Base-by-base conservation (phyloP, 192 early-diverging fungal species). In the Rhizophlyctis rosea region DNA sequence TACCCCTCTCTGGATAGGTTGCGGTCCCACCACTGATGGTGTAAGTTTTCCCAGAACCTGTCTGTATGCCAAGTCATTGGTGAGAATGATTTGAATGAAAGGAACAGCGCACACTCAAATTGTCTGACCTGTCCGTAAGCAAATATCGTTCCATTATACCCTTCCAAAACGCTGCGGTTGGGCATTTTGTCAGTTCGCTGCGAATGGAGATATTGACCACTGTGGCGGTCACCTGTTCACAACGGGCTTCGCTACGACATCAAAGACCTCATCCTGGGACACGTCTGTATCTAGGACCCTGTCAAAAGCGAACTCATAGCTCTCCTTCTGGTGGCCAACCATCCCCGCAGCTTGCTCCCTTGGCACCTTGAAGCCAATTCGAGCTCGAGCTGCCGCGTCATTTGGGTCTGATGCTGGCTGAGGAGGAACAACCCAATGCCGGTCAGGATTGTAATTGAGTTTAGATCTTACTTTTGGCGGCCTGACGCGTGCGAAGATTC, bases 1-100 rank as follows among this genome's bases (percentile, higher is more conserved):
- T 47, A 29, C 84, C 84, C 28, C 84, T 62, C 58, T 86, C 84
- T 16, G 74, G 62, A 63, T 86, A 86, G 36, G 73, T 62, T 58
- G 81, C 82, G 2, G 84, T 78, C 4, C 84, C 84, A 14, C 84
- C 84, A 2, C 82, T 86, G 39, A 86, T 86, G 36, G 84, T 86
- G 50, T 83, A 86, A n/a, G 84, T 86, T 57, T 86, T 86, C 5
- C 84, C 84, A 16, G 80, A 85, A 24, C 84, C 84, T 21, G 84
- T 86, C 72, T 85, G 52, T 14, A 35, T 23, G n/a, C 16, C 18
- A 51, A 52, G 44, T 29, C 25, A 18, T 49, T 16, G 11, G 47
- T 27, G 47, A n/a, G 23, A 13, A 29, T 71, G 3, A 65, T 59
- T 30, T n/a, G n/a, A n/a, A n/a, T n/a, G 58, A 68, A 50, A 25